Conservation (phyloP, 495 filamentous ascomycete species). For the Neurospora sp. region DNA sequence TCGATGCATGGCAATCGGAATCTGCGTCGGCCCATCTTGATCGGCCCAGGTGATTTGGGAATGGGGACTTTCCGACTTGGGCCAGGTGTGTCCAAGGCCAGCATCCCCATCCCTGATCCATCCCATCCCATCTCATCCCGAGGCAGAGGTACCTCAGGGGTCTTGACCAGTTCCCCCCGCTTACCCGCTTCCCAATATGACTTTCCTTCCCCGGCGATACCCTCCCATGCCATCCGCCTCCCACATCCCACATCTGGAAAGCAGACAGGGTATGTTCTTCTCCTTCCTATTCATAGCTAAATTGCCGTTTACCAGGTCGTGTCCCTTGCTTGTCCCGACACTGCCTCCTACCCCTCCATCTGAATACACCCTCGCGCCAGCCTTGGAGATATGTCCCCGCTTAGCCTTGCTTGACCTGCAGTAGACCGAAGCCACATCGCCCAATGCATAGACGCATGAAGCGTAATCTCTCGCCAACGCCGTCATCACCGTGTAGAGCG, state of each 20-base stretch:
- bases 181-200: not conserved
- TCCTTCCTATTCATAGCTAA: not conserved
- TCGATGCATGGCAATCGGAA: not conserved
- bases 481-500: not conserved
- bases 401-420: not conserved
- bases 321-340: not conserved
- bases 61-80: not conserved
- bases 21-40: not conserved
- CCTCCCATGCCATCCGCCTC: not conserved
- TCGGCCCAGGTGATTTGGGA: not conserved
- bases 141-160: not conserved
- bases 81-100: not conserved
- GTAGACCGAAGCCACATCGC: not conserved
- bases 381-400: not conserved
- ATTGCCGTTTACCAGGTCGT: not conserved
- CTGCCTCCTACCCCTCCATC: not conserved
- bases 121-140: not conserved
- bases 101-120: not conserved
- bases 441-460: constrained; percentile 26
- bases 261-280: not conserved
- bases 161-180: not conserved
- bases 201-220: not conserved
- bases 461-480: constrained; percentile 18
- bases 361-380: not conserved
- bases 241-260: not conserved